Evolutionary conservation across 2,329 filamentous ascomycete species (phyloP).

Genomic region (Stagonosporopsis cucurbitacearum): DNA sequence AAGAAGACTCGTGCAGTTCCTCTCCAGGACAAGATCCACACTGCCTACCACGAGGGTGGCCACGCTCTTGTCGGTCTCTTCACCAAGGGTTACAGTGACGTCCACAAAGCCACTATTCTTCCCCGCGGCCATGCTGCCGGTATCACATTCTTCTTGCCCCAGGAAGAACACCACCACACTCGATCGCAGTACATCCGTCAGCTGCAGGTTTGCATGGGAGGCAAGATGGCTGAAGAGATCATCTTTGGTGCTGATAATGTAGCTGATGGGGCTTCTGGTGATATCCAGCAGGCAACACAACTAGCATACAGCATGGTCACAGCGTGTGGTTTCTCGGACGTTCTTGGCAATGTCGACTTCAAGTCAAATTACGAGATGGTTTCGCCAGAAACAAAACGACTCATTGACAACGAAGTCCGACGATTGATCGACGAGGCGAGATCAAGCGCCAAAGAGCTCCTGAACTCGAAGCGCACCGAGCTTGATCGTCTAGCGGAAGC

Average conservation of each 20-base stretch:
- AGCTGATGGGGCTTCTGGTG: slow-evolving; percentile 83
- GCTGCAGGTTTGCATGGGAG: slow-evolving; percentile 82
- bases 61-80: slow-evolving; percentile 91
- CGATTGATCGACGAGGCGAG: slow-evolving; percentile 83
- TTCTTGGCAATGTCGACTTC: slow-evolving; percentile 89
- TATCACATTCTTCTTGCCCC: slow-evolving; percentile 86
- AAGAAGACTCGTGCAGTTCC: slow-evolving; percentile 87
- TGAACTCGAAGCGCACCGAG: slow-evolving; percentile 79
- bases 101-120: slow-evolving; percentile 98
- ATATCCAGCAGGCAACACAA: slow-evolving; percentile 81
- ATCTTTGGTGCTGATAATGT: slow-evolving; percentile 91
- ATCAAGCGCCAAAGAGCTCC: slow-evolving; percentile 71
- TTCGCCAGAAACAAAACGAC: slow-evolving; percentile 82
- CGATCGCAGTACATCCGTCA: slow-evolving; percentile 81
- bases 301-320: slow-evolving; percentile 90
- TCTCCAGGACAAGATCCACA: slow-evolving; percentile 92
- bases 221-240: slow-evolving; percentile 89
- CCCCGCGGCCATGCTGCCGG: slow-evolving; percentile 86
- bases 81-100: slow-evolving; percentile 73
- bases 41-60: slow-evolving; percentile 95
- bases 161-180: slow-evolving; percentile 82
- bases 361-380: slow-evolving; percentile 79
- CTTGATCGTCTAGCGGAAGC: slow-evolving; percentile 88
- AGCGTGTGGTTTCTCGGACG: slow-evolving; percentile 84
- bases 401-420: slow-evolving; percentile 89